Conservation (phyloP, 2,329 filamentous ascomycete genomes). For the Diaporthe australafricana region DNA sequence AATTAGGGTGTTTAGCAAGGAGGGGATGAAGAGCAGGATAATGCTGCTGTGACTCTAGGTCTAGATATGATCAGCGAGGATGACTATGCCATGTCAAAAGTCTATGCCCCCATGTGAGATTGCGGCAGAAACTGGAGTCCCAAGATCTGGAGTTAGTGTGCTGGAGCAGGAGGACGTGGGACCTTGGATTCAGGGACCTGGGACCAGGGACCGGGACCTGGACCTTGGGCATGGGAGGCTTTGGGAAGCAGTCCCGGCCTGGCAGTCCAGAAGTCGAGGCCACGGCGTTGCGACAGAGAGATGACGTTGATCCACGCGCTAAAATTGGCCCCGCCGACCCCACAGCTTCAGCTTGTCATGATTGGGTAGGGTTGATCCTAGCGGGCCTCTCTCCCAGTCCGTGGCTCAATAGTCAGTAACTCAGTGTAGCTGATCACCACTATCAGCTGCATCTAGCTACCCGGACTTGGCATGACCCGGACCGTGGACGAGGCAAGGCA, state of each 20-base stretch:
- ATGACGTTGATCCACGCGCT: conserved; percentile 33
- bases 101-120: neutral
- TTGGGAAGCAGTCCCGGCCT: neutral
- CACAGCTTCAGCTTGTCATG: neutral
- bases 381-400: neutral
- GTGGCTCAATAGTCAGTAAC: neutral
- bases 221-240: conserved; percentile 5
- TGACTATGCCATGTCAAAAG: conserved; percentile 13
- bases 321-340: conserved; percentile 23
- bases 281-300: neutral
- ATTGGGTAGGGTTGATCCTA: conserved; percentile 18
- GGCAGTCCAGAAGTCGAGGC: neutral
- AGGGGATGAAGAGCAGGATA: neutral
- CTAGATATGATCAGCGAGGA: conserved; percentile 1
- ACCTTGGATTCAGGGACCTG: neutral
- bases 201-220: neutral
- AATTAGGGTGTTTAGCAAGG: neutral
- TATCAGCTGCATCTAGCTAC: neutral
- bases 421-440: too few relatives aligned
- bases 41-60: conserved; percentile 16
- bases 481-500: neutral
- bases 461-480: neutral
- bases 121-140: neutral
- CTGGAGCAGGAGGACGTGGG: neutral
- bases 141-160: conserved; percentile 6